Evolutionary conservation across 148 eudicot species (phyloP).

Genomic region (Rhododendron simsii): DNA sequence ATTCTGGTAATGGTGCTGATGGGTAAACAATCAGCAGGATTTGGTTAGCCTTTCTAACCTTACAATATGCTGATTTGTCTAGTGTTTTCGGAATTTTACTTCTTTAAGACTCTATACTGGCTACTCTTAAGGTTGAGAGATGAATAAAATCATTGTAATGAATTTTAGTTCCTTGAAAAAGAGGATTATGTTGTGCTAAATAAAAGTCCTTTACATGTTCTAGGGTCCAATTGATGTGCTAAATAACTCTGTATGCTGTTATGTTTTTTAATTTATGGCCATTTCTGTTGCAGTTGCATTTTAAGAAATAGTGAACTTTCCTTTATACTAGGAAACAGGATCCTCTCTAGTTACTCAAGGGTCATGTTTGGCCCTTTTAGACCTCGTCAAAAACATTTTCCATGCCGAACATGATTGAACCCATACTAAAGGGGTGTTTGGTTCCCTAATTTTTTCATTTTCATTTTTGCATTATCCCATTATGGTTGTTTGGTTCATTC

Average conservation of each 20-base stretch:
- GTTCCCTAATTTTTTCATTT: too few relatives aligned
- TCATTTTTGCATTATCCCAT: too few relatives aligned
- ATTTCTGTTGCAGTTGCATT: neutral
- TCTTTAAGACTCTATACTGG: neutral
- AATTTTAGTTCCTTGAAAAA: neutral
- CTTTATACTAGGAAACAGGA: neutral
- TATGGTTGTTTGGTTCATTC: too few relatives aligned
- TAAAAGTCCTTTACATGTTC: neutral
- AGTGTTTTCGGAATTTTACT: neutral
- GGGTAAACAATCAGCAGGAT: neutral
- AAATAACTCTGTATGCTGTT: neutral
- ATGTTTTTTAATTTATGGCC: neutral
- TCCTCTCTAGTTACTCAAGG: neutral
- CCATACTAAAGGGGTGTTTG: too few relatives aligned
- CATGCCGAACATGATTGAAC: neutral
- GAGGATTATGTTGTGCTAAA: too few relatives aligned
- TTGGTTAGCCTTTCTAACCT: neutral
- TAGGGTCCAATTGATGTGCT: neutral
- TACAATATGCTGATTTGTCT: neutral
- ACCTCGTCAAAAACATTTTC: neutral
- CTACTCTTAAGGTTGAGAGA: neutral
- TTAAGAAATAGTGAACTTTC: neutral
- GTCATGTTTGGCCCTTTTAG: neutral
- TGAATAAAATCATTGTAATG: neutral
- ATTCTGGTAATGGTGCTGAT: neutral